Evolutionary conservation across 2,329 filamentous ascomycete genomes (phyloP), one percentile per base, ranked within the genome.

Genomic region (Exophiala viscosa): DNA sequence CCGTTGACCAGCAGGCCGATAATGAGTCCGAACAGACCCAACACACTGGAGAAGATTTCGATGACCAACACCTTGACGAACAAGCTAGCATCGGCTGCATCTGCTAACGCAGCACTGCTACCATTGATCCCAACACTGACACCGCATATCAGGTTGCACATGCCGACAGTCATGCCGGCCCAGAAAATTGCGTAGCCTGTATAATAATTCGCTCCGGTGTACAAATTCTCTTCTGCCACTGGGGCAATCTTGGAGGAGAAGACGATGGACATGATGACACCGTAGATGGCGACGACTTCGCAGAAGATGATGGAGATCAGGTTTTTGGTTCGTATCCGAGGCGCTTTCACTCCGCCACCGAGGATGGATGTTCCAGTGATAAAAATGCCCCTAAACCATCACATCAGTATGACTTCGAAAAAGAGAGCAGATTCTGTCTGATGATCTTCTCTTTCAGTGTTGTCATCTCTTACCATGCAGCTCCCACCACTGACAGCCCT

Each of bases 301-400:
- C 93, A 99, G 77, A 99, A 99, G 76, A 99, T 97, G 73, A 99
- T 99, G 66, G 92, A 97, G 71, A 99, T 97, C 68, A 99, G 75
- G 79, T 99, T 99, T 85, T 99, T 99, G 60, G 93, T 99, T 71
- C 93, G 89, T 75, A 99, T 99, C 65, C 93, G 87, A 34, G 95
- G 95, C 41, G 93, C 92, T 73, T 88, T 92, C 68, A 99, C 93
- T 77, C 93, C 93, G 65, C 89, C 93, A 67, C 95, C 95, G 62
- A 99, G 82, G 70, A 99, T 99, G 53, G 93, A 96, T 54, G 91
- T 95, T 65, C 95, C 95, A 32, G 93, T 99, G 64, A 97, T 93
- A 76, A 99, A 93, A 72, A 99, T 99, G 66, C 95, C 93, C 93
- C 93, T 97, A 67, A 64, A 60, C 40, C 38, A 44, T 34, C 7